Evolutionary conservation across 78 protist species (phyloP).

Genomic region (Salpingoeca rosetta): DNA sequence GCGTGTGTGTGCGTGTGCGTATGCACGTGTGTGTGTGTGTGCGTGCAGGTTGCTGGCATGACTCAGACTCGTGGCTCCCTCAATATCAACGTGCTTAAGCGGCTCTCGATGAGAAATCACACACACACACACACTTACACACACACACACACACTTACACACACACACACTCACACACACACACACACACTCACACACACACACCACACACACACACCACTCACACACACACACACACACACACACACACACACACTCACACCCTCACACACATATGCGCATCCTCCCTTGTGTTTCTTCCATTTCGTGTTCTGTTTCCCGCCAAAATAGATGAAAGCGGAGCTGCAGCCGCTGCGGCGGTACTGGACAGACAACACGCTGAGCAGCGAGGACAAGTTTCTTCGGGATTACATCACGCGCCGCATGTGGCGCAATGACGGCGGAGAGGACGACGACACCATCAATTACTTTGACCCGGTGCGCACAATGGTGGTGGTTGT

Average conservation of each 20-base stretch:
- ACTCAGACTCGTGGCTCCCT: not conserved
- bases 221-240: not conserved
- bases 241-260: not conserved
- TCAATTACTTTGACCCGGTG: too few relatives aligned
- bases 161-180: not conserved
- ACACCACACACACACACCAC: not conserved
- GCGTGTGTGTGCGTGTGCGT: not conserved
- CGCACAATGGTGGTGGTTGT: not conserved
- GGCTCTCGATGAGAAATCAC: too few relatives aligned
- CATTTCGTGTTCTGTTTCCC: not conserved
- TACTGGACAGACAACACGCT: constrained; percentile 19
- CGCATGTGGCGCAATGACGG: not conserved
- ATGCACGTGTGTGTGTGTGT: not conserved
- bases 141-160: not conserved
- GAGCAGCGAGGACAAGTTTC: constrained; percentile 16
- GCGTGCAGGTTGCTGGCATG: not conserved
- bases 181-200: not conserved
- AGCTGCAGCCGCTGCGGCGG: constrained; percentile 13
- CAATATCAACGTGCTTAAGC: not conserved
- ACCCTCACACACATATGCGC: not conserved
- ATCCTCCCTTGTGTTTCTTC: not conserved
- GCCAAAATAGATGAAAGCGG: not conserved
- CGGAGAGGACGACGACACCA: too few relatives aligned
- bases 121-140: not conserved
- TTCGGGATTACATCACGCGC: constrained; percentile 16